Conservation (phyloP, 805 yeast species). For the Kodamaea lidongshanica region DNA sequence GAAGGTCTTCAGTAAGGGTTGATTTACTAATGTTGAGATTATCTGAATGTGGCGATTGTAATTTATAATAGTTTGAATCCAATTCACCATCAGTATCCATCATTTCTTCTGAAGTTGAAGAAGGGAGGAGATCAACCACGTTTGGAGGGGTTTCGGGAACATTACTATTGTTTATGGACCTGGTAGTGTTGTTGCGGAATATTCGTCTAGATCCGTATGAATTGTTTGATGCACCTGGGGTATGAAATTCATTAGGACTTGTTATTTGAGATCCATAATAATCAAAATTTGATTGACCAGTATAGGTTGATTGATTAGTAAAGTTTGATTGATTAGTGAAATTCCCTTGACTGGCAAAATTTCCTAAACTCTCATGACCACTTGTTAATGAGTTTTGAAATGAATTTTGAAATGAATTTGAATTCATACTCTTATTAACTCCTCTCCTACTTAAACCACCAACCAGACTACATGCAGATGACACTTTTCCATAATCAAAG, state of each 20-base stretch:
- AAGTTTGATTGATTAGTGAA: too few relatives aligned
- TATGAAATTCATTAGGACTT: too few relatives aligned
- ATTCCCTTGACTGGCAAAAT: too few relatives aligned
- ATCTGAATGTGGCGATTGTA: constrained; percentile 6
- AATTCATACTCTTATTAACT: constrained; percentile 1
- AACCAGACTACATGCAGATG: constrained; percentile 6
- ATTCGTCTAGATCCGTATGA: too few relatives aligned
- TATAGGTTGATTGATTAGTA: too few relatives aligned
- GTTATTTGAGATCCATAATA: too few relatives aligned
- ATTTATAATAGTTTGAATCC: constrained; percentile 7
- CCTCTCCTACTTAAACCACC: constrained; percentile 12
- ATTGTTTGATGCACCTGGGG: too few relatives aligned
- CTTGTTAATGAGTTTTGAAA: too few relatives aligned
- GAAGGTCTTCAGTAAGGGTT: constrained; percentile 4
- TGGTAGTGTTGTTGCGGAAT: too few relatives aligned
- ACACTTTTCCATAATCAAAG: constrained; percentile 10
- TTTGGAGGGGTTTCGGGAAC: constrained; percentile 13
- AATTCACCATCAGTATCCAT: constrained; percentile 8
- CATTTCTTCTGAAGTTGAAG: constrained; percentile 3
- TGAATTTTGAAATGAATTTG: constrained; percentile 11
- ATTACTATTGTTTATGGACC: constrained; percentile 8
- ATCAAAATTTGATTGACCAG: too few relatives aligned
- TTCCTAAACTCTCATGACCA: too few relatives aligned
- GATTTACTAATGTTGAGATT: constrained; percentile 2
- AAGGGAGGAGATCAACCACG: constrained; percentile 9